These are phyloP conservation scores for Alternaria ventricosa DNA, from an alignment of 2,329 filamentous ascomycete species.

Conservation along the genomic window DNA sequence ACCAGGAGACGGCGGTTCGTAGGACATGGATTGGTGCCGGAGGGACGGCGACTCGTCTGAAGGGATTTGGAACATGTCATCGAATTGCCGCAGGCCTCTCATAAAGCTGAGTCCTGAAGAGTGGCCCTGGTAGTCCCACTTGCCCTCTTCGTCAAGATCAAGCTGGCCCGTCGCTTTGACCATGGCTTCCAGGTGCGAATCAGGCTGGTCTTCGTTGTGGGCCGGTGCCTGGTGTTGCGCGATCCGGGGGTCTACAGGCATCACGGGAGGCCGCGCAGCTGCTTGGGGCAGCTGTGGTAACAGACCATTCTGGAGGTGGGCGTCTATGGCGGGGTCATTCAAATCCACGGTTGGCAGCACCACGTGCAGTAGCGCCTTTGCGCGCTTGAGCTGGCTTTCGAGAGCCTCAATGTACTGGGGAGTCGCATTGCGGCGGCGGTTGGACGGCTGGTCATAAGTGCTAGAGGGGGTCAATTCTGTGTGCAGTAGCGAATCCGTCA, in stretches of 20 bases:
- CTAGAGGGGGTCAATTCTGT: slow-evolving; percentile 14
- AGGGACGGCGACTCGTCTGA: slow-evolving; percentile 65
- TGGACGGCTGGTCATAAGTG: slow-evolving; percentile 94
- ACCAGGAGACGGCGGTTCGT: slow-evolving; percentile 73
- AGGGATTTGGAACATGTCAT: slow-evolving; percentile 73
- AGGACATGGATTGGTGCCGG: slow-evolving; percentile 59
- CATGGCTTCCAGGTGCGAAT: slow-evolving; percentile 87
- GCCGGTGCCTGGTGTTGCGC: slow-evolving; percentile 25
- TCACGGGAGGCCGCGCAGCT: slow-evolving; percentile 27
- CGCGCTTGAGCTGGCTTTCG: slow-evolving; percentile 81
- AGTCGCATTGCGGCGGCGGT: slow-evolving; percentile 85
- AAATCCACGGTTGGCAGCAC: slow-evolving; percentile 85
- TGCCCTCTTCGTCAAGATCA: slow-evolving; percentile 87
- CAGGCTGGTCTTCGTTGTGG: slow-evolving; percentile 49
- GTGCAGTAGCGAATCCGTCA: neutral
- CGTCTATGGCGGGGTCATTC: slow-evolving; percentile 82
- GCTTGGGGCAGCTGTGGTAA: slow-evolving; percentile 49
- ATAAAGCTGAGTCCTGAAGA: slow-evolving; percentile 93
- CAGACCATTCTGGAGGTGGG: slow-evolving; percentile 72
- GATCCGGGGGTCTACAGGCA: slow-evolving; percentile 29
- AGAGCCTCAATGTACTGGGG: slow-evolving; percentile 93
- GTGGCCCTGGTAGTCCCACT: slow-evolving; percentile 94
- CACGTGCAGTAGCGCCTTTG: slow-evolving; percentile 78
- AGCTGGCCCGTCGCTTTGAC: slow-evolving; percentile 90
- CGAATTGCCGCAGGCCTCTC: slow-evolving; percentile 84